These are phyloP conservation scores for Stropharia rugosoannulata DNA, from an alignment of 768 basidiomycete genomes.

Conservation along the genomic window DNA sequence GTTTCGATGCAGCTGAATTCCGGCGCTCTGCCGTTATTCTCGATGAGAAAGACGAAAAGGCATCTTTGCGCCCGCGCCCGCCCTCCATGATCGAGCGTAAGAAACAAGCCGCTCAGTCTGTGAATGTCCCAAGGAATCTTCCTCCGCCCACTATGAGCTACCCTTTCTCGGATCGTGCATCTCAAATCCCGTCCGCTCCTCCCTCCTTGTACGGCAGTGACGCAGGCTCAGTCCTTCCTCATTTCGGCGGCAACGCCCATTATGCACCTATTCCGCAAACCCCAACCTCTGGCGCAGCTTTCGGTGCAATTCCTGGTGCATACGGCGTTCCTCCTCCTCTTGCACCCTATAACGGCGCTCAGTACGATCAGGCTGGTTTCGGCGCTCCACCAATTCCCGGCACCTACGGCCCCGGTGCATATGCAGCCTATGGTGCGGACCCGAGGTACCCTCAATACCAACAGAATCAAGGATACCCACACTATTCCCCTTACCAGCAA, in stretches of 20 bases:
- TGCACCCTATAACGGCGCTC: constrained; percentile 13
- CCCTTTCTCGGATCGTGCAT: constrained; percentile 15
- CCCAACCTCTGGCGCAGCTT: constrained; percentile 4
- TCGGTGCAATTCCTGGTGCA: constrained; percentile 10
- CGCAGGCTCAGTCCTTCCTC: constrained; percentile 4
- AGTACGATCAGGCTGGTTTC: constrained; percentile 21
- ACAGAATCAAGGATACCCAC: constrained; percentile 14
- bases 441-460: constrained; percentile 15
- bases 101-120: constrained; percentile 15
- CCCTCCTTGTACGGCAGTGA: constrained; percentile 14
- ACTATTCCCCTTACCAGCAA: constrained; percentile 11
- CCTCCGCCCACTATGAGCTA: constrained; percentile 17
- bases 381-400: constrained; percentile 22
- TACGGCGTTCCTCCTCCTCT: constrained; percentile 16
- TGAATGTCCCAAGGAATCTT: not conserved
- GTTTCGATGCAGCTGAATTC: constrained; percentile 51
- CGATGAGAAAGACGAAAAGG: constrained; percentile 22
- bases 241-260: constrained; percentile 8
- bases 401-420: constrained; percentile 19
- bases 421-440: constrained; percentile 18
- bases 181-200: constrained; percentile 7
- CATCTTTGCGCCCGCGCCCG: constrained; percentile 24
- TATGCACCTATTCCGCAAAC: constrained; percentile 13
- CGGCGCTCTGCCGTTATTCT: constrained; percentile 49
- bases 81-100: constrained; percentile 32